Evolutionary conservation across 2,329 filamentous ascomycete species (phyloP), one percentile per base, ranked within the genome.

Genomic region (Dactylellina cionopaga): DNA sequence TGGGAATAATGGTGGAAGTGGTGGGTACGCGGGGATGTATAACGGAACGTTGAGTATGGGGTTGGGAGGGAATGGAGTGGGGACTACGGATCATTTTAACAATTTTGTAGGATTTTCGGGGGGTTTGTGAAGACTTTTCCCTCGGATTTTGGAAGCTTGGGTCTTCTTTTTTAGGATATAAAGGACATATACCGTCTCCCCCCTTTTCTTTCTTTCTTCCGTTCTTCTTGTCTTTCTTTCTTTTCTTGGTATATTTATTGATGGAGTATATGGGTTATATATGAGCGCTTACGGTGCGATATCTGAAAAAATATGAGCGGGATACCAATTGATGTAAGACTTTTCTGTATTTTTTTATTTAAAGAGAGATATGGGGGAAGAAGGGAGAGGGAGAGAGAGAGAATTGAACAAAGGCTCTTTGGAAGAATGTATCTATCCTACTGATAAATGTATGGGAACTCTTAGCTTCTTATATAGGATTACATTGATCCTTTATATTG

Each of bases 61-160:
- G 44, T 43, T 63, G 2, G 59, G 59, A 13, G 47, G 51, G 22
- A 47, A 46, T 5, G 62, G 46, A 5, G 60, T 46, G 5, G 54
- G 64, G 3, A 22, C 17, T 9, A 72, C 35, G 5, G 68, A 72
- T 46, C 52, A 59, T 54, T 72, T 59, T 55, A 72, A 65, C 31
- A 65, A 72, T 49, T 72, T 72, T 49, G 68, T 72, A 5, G 68
- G 59, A n/a, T 72, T 72, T 60, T 65, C 68, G 5, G 59, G 68
- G 10, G 59, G 68, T 1, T 60, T 65, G 17, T 72, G 49, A 33
- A 27, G n/a, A n/a, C 7, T 35, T 31, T 27, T 33, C 46, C 15
- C 17, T 37, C n/a, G 44, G 41, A 43, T 25, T 33, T 9, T 17
- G 15, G 56, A 41, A 13, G 31, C 39, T 22, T 19, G 58, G 41